Base-by-base conservation (phyloP, 371 early-diverging fungal species). In the Mortierella sp. region DNA sequence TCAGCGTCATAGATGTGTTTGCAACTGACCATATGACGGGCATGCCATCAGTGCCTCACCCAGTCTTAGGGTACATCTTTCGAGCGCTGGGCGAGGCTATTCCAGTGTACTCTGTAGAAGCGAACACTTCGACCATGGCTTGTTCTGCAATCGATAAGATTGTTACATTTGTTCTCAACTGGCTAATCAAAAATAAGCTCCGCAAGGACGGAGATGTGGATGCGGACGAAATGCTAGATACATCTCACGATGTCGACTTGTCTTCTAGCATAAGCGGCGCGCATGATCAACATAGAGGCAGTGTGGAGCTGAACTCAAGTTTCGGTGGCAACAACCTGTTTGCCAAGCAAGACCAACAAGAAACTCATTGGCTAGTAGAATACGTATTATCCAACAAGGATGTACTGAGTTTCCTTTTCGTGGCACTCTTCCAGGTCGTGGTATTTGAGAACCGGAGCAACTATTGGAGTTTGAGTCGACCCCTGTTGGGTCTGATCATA, bases 381-480 rank as follows among this genome's bases (percentile, higher is more conserved):
- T 90, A 89, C 58, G 75, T 91, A 12, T 54, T 73, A 14, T 89
- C 90, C 66, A 88, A 86, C 71, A 86, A 89, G n/a, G 85, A 86
- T 30, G 83, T 93, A 28, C 75, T 94, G 47, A 89, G 89, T 47
- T 87, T 87, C 39, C 77, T 95, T 66, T 81, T 96, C 66, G 68
- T 86, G 26, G 87, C 90, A 0, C 79, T 95, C 51, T 90, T 96
- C 69, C 91, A 93, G 58, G 87, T 92, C 14, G 85, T 94, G 12
- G 80, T 96, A 58, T 95, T 96, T 73, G 96, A 96, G 66, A 95
- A 94, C 72, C 87, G 89, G 1, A 85, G 89, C 26, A 94, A 93
- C 70, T 92, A 94, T 63, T 96, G 97, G 96, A 87, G 93, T 20
- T 84, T 96, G 51, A 92, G 94, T 26, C 86, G 96, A 55, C 95